Base-by-base conservation (phyloP, 2,329 filamentous ascomycete species). In the Colletotrichum plurivorum region DNA sequence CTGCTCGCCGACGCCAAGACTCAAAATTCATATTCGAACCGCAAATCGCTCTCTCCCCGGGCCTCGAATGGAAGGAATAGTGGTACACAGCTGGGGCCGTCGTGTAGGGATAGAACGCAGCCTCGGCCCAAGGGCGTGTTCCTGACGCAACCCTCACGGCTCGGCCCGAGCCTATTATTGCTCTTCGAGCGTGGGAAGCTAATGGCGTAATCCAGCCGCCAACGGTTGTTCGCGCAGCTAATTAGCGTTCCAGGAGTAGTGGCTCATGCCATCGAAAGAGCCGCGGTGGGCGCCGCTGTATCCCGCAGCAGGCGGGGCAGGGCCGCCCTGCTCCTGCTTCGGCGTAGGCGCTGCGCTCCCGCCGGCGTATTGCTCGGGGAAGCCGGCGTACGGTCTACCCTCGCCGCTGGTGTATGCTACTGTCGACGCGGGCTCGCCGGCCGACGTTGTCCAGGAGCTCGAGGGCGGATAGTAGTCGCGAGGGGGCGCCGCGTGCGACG, bases 211-310 rank as follows among this genome's bases (percentile, higher is more conserved):
- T 49, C 39, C 22, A 36, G 61, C 54, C 43, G 54, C 55, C 67
- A 66, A 56, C 41, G 4, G 45, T 46, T 46, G 56, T 55, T 12
- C 55, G 45, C 51, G 56, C 36, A 45, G 55, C 46, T 70, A 87
- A 64, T 84, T 86, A 59, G 83, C 79, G 71, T 84, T 88, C 88
- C 88, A 89, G 39, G 86, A 87, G 75, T 89, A 89, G 75, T 88
- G 85, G 75, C 83, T 85, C 77, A 88, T 81, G 56, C 79, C 80
- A 63, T 84, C 83, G 67, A 85, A 86, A 15, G 85, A 85, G 18
- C 81, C 81, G 53, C 82, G 77, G 36, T 79, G 72, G 13, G 76
- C 77, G 49, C 78, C 77, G 27, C 75, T 80, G 65, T 86, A 86
- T 25, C 81, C 79, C 15, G 83, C 79, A 12, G 82, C 79, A 31